A percentile compares a stretch with the other conserved stretches of the same genome.
These are phyloP conservation scores for Mycena olivaceomarginata DNA, from an alignment of 768 basidiomycete species.

Conservation along the genomic window DNA sequence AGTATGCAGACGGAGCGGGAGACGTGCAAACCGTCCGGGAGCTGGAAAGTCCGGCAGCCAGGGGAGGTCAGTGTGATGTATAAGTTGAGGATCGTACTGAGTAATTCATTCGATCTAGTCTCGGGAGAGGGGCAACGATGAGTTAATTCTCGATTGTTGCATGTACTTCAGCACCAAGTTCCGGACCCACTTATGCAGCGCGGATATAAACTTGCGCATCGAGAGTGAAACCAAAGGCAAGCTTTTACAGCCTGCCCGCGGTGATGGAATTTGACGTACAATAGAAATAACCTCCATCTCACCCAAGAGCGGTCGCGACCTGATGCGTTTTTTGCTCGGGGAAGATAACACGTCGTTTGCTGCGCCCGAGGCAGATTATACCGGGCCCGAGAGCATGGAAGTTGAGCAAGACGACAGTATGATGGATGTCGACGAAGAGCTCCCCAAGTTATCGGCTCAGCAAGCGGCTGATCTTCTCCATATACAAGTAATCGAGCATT, in stretches of 20 bases:
- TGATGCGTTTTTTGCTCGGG: conserved; percentile 57
- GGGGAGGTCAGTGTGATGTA: conserved; percentile 62
- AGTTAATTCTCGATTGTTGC: conserved; percentile 86
- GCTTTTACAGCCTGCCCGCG: conserved; percentile 39
- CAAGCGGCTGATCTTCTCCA: conserved; percentile 82
- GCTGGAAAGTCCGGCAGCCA: conserved; percentile 73
- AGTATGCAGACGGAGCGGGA: conserved; percentile 73
- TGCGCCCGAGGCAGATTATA: conserved; percentile 58
- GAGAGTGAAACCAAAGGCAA: conserved; percentile 69
- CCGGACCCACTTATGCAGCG: conserved; percentile 79
- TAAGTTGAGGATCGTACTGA: conserved; percentile 4
- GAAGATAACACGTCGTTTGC: conserved; percentile 62
- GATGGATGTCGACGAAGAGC: conserved; percentile 82
- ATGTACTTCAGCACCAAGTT: conserved; percentile 71
- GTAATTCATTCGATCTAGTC: conserved; percentile 39
- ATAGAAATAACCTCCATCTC: conserved; percentile 29
- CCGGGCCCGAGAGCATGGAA: conserved; percentile 32
- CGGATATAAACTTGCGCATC: conserved; percentile 80
- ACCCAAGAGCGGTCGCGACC: conserved; percentile 38
- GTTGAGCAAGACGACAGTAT: conserved; percentile 63
- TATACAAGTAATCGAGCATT: conserved; percentile 81
- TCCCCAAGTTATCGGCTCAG: conserved; percentile 63
- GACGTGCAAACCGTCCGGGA: conserved; percentile 75
- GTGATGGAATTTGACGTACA: background rate
- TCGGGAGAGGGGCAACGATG: conserved; percentile 75